Evolutionary conservation across 2,329 filamentous ascomycete species (phyloP).

Genomic region (Xylaria sp.): DNA sequence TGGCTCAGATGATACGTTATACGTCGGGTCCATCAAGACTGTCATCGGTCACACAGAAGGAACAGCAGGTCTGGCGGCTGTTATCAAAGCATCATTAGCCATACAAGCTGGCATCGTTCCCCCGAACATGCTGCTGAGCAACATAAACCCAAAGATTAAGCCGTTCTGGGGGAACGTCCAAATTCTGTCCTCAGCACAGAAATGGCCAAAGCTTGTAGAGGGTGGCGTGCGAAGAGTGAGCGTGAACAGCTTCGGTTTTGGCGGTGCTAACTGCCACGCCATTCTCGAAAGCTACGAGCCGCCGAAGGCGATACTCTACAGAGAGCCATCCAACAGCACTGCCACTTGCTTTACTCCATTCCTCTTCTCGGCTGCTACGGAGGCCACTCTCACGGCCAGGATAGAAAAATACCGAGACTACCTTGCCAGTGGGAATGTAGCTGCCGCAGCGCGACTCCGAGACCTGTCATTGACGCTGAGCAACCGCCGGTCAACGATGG

Average conservation of each 20-base stretch:
- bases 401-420: slow-evolving; percentile 1
- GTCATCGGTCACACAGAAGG: slow-evolving; percentile 38
- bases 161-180: slow-evolving; percentile 24
- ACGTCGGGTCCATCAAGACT: slow-evolving; percentile 35
- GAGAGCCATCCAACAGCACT: background rate
- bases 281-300: slow-evolving; percentile 40
- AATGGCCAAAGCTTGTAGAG: slow-evolving; percentile 28
- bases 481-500: background rate
- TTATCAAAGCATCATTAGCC: slow-evolving; percentile 30
- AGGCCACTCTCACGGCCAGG: background rate
- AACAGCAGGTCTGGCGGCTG: slow-evolving; percentile 35
- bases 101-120: slow-evolving; percentile 27
- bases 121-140: slow-evolving; percentile 25
- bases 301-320: slow-evolving; percentile 1
- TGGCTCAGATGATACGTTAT: slow-evolving; percentile 14
- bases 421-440: background rate
- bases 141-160: slow-evolving; percentile 24
- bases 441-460: background rate
- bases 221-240: slow-evolving; percentile 35
- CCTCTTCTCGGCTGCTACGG: slow-evolving; percentile 2
- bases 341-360: background rate
- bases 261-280: slow-evolving; percentile 42
- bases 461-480: slow-evolving; percentile 2
- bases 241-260: slow-evolving; percentile 43
- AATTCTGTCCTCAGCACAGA: slow-evolving; percentile 2